Conservation (phyloP, 1,284 basidiomycete genomes). For the Laetiporus sulphureus region DNA sequence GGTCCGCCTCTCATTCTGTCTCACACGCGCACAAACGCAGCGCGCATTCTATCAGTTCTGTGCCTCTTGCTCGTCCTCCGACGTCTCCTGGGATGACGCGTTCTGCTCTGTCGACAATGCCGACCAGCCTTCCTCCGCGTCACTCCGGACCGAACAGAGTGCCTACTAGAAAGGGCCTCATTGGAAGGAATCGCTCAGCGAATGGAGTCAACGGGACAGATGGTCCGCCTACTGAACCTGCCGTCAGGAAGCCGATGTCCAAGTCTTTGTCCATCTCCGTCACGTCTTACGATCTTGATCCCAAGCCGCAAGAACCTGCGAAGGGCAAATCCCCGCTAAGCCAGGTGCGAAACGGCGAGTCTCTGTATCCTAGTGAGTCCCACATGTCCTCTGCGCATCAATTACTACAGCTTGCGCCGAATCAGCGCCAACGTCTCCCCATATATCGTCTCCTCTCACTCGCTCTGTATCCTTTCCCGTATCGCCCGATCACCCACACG, state of each 20-base stretch:
- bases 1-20: constrained; percentile 23
- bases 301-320: constrained; percentile 7
- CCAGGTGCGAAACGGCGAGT: constrained; percentile 10
- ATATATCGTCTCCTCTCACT: constrained; percentile 39
- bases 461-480: constrained; percentile 47
- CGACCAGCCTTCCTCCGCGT: too few relatives aligned
- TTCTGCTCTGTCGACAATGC: constrained; percentile 27
- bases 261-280: constrained; percentile 57
- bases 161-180: constrained; percentile 24
- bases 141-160: constrained; percentile 9
- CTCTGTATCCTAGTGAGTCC: constrained; percentile 6
- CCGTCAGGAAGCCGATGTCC: constrained; percentile 35
- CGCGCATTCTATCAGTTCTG: constrained; percentile 71
- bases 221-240: constrained; percentile 39
- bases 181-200: constrained; percentile 17
- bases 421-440: constrained; percentile 21
- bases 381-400: not conserved
- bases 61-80: constrained; percentile 65
- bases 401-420: not conserved
- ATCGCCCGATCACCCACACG: constrained; percentile 65
- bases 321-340: constrained; percentile 17
- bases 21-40: constrained; percentile 50
- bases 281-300: constrained; percentile 33
- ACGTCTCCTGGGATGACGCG: constrained; percentile 68
- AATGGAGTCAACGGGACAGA: constrained; percentile 32